Conservation (phyloP, 805 yeast genomes). For the Saturnispora quitensis region DNA sequence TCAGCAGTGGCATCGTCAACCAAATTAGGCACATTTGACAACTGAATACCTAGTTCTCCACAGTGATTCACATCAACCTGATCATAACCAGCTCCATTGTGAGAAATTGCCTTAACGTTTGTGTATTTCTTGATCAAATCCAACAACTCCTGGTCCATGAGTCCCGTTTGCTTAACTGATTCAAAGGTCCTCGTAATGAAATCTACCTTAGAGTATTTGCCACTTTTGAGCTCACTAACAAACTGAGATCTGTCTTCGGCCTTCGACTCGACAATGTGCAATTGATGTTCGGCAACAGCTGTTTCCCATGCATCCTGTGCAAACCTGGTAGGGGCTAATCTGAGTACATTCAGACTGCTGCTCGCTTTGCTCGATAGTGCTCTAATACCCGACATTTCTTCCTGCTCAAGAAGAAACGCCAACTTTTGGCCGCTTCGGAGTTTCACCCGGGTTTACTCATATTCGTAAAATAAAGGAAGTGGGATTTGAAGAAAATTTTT, state of each 20-base stretch:
- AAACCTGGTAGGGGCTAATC: conserved; percentile 51
- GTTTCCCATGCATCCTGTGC: conserved; percentile 59
- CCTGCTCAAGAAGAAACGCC: neutral
- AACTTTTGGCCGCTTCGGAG: neutral
- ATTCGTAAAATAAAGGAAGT: neutral
- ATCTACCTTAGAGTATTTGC: conserved; percentile 29
- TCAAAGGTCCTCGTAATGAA: conserved; percentile 36
- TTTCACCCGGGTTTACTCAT: neutral
- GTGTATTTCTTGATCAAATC: conserved; percentile 26
- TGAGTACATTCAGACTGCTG: conserved; percentile 43
- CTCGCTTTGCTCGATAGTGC: neutral
- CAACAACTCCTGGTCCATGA: conserved; percentile 37
- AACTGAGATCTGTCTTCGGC: conserved; percentile 35
- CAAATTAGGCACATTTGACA: conserved; percentile 45
- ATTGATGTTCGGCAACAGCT: conserved; percentile 24
- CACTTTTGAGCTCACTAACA: conserved; percentile 28
- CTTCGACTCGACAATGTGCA: conserved; percentile 38
- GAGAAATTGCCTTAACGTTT: conserved; percentile 34
- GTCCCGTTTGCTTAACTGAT: conserved; percentile 31
- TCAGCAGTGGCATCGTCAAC: conserved; percentile 52
- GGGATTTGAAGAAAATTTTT: neutral
- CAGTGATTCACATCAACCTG: conserved; percentile 37
- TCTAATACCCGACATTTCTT: neutral
- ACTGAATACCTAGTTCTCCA: conserved; percentile 33
- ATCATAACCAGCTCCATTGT: conserved; percentile 55